Conservation (phyloP, 805 yeast genomes). For the Candida nonsorbophila region DNA sequence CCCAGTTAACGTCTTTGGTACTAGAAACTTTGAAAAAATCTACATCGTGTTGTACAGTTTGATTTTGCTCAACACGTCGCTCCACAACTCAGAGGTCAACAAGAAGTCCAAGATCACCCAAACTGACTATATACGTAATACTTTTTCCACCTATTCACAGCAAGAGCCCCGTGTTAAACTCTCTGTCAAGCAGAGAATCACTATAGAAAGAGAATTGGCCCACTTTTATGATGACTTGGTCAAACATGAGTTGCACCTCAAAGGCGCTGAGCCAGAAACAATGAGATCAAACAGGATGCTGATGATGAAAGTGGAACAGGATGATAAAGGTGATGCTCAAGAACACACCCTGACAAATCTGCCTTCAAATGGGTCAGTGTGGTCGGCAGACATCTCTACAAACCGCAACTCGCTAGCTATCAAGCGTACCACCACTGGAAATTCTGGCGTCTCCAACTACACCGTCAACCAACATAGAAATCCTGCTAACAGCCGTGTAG, state of each 20-base stretch:
- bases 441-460: slow-evolving; percentile 22
- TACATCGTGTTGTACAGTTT: slow-evolving; percentile 70
- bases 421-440: slow-evolving; percentile 23
- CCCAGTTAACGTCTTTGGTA: slow-evolving; percentile 45
- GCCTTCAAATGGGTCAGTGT: slow-evolving; percentile 24
- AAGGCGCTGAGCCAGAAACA: slow-evolving; percentile 8
- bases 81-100: slow-evolving; percentile 50
- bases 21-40: slow-evolving; percentile 47
- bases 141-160: slow-evolving; percentile 36
- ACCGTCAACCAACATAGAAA: slow-evolving; percentile 11
- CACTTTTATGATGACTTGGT: slow-evolving; percentile 39
- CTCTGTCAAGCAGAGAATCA: slow-evolving; percentile 34
- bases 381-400: slow-evolving; percentile 32
- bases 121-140: slow-evolving; percentile 36
- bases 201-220: slow-evolving; percentile 41
- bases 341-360: background rate
- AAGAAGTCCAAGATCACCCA: slow-evolving; percentile 35
- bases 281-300: background rate
- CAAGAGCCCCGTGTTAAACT: slow-evolving; percentile 23
- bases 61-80: slow-evolving; percentile 69
- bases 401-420: slow-evolving; percentile 19
- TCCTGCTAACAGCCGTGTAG: slow-evolving; percentile 19
- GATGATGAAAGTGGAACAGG: background rate
- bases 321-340: background rate
- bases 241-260: slow-evolving; percentile 35